These are phyloP conservation scores for Phytophthora constricta DNA, from an alignment of 352 stramenopile species.

Conservation along the genomic window DNA sequence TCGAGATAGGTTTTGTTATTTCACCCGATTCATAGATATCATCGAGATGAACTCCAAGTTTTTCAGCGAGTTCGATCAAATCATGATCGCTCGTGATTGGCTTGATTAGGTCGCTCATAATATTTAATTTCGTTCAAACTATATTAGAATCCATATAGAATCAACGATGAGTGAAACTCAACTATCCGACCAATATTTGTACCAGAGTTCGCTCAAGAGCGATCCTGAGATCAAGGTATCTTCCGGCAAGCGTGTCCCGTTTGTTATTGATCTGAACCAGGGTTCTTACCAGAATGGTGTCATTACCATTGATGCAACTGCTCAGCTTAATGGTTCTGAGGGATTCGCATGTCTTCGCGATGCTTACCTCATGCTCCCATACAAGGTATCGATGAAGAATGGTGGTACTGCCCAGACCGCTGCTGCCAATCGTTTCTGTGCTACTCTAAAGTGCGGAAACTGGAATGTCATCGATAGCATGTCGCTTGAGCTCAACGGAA, in stretches of 20 bases:
- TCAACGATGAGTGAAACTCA: background rate
- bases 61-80: background rate
- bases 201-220: background rate
- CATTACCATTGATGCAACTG: conserved; percentile 7
- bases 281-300: background rate
- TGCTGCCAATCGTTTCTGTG: background rate
- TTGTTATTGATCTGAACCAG: conserved; percentile 4
- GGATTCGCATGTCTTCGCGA: conserved; percentile 6
- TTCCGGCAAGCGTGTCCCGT: background rate
- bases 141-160: background rate
- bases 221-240: background rate
- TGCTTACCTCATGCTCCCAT: conserved; percentile 12
- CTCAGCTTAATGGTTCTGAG: conserved; percentile 4
- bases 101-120: background rate
- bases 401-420: too few relatives aligned
- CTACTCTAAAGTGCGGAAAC: background rate
- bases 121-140: background rate
- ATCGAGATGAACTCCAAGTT: background rate
- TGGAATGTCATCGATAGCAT: conserved; percentile 20
- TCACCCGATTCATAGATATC: conserved; percentile 1
- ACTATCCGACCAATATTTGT: conserved; percentile 7
- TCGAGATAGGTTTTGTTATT: background rate
- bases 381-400: conserved; percentile 8
- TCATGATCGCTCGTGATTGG: background rate
- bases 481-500: conserved; percentile 13